Evolutionary conservation across 1,284 basidiomycete genomes (phyloP), one percentile per base, ranked within the genome.

Genomic region (Porodaedalea pini): DNA sequence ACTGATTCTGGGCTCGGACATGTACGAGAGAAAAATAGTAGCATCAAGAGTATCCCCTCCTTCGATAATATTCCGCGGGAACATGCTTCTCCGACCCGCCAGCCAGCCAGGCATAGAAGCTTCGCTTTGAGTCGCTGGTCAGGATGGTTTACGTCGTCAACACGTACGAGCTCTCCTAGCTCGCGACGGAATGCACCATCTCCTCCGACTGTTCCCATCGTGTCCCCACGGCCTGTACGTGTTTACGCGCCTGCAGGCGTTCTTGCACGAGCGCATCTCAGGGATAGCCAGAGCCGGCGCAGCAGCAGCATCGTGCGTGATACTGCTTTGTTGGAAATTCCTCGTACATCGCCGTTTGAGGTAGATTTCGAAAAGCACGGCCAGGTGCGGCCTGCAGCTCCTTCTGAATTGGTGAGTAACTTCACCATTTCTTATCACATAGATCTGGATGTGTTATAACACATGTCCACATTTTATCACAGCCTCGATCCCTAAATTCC

Each of bases 301-400:
- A 49, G 51, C 23, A 54, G 57, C 15, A 51, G 27, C 21, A 6
- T 50, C 29, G 34, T 37, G 6, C 51, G 31, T 13, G 57, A 39
- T 7, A 29, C 29, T 32, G 47, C 54, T 6, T 52, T 60, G 25
- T 32, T 60, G 48, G 58, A 60, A 34, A 56, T 60, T 19, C 48
- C 41, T 17, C 54, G 50, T 10, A 48, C 58, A 8, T 60, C 58
- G 4, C 58, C 58, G 19, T 60, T 60, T 39, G 48, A 52, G 19
- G 58, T 60, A 25, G 58, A 60, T 23, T 60, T 60, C 36, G 58
- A 52, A 25, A 56, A 53, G 40, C 48, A 52, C 17, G 47, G 44
- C 29, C 52, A 55, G 29, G 15, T 40, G 5, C 40, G 23, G 43
- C 39, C 25, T 40, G 27, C 37, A 40, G 51, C 19, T 8, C 41